Conservation (phyloP, 2,329 filamentous ascomycete genomes). For the Helotiales sp. region DNA sequence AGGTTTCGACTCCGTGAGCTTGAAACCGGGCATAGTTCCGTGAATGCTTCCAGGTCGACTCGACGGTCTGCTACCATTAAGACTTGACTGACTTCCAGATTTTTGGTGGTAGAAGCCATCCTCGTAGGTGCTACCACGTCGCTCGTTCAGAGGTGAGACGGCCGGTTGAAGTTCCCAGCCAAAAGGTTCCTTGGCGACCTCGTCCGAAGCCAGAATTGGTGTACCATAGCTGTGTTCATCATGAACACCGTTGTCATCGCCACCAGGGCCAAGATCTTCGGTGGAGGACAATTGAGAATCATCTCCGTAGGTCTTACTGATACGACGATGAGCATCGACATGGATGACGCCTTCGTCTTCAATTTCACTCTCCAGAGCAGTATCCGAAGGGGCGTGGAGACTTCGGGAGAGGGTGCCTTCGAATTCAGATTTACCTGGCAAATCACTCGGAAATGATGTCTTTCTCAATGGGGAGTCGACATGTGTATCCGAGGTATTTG, state of each 20-base stretch:
- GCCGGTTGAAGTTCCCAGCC: constrained; percentile 75
- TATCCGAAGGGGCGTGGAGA: constrained; percentile 36
- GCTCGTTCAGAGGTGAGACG: constrained; percentile 71
- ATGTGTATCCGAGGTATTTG: constrained; percentile 45
- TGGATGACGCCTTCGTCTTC: constrained; percentile 69
- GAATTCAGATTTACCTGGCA: constrained; percentile 26
- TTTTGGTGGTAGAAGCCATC: constrained; percentile 50
- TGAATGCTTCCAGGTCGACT: constrained; percentile 66
- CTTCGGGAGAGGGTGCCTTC: constrained; percentile 40
- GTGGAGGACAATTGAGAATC: constrained; percentile 42
- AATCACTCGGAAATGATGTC: constrained; percentile 43
- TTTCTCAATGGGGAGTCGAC: constrained; percentile 43
- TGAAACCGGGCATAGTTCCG: constrained; percentile 49
- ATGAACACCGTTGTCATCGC: constrained; percentile 47
- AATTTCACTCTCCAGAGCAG: constrained; percentile 44
- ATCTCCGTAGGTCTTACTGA: constrained; percentile 44
- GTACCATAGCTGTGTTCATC: constrained; percentile 65
- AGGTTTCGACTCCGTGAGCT: constrained; percentile 59
- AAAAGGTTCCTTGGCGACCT: constrained; percentile 73
- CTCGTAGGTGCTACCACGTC: constrained; percentile 59
- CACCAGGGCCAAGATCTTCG: constrained; percentile 47
- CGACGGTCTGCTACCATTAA: constrained; percentile 47
- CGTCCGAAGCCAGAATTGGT: constrained; percentile 87
- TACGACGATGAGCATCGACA: constrained; percentile 65
- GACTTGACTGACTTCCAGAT: constrained; percentile 48